These are phyloP conservation scores for Astrothelium macrocarpum DNA, from an alignment of 495 filamentous ascomycete genomes.

Conservation along the genomic window DNA sequence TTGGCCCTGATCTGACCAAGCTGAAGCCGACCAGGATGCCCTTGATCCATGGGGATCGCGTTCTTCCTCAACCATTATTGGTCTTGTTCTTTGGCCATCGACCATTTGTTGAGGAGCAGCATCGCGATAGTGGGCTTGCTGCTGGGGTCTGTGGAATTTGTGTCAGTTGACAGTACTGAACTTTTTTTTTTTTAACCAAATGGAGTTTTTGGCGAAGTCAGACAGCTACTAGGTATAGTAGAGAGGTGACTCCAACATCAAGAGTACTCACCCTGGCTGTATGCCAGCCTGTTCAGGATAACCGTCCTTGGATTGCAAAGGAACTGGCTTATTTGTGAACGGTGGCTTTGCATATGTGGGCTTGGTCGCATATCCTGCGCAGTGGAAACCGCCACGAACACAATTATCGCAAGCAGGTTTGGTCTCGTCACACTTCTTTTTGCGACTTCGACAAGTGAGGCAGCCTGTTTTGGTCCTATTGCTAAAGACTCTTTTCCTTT, in stretches of 20 bases:
- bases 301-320: conserved; percentile 52
- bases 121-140: neutral
- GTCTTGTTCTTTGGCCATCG: conserved; percentile 9
- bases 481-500: conserved; percentile 50
- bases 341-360: conserved; percentile 55
- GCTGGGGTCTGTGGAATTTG: neutral
- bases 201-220: no score
- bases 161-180: neutral
- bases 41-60: conserved; percentile 9
- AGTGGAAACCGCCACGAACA: conserved; percentile 80
- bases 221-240: no score
- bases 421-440: conserved; percentile 97
- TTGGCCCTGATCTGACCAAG: neutral
- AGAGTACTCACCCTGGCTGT: conserved; percentile 3
- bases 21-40: neutral
- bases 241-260: no score
- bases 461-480: conserved; percentile 97
- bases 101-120: neutral
- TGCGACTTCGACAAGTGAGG: conserved; percentile 84
- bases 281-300: conserved; percentile 1
- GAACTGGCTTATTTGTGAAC: conserved; percentile 48
- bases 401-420: conserved; percentile 96
- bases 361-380: conserved; percentile 82
- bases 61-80: conserved; percentile 23
- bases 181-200: no score